These are phyloP conservation scores for Chlorella variabilis DNA, from an alignment of 163 green algal species.

Conservation along the genomic window DNA sequence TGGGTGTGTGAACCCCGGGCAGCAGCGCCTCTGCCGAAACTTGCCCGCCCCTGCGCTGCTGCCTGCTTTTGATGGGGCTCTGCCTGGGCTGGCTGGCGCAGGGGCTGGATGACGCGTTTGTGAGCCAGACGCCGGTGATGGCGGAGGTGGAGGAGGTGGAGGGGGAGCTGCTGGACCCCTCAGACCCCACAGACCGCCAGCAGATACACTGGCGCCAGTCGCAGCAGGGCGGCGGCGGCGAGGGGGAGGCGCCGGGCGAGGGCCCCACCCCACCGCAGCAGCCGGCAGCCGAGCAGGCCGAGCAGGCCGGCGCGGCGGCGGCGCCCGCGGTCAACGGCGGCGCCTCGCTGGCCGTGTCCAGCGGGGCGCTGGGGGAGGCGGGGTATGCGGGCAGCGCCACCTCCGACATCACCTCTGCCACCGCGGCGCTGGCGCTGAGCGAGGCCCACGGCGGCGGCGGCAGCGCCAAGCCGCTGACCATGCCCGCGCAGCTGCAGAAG, in stretches of 20 bases:
- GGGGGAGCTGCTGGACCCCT: conserved; percentile 34
- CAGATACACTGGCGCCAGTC: conserved; percentile 51
- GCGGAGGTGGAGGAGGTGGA: conserved; percentile 6
- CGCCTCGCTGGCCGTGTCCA: neutral
- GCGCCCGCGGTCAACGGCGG: neutral
- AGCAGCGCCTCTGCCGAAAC: too few relatives aligned
- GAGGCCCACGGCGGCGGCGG: neutral
- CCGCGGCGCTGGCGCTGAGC: neutral
- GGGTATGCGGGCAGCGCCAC: neutral
- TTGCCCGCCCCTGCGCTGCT: neutral
- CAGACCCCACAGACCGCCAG: conserved; percentile 46
- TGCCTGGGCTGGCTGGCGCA: too few relatives aligned
- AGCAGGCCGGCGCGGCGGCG: neutral
- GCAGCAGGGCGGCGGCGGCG: neutral
- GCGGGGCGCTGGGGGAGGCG: neutral
- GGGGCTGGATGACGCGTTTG: conserved; percentile 33
- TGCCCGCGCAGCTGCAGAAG: conserved; percentile 52
- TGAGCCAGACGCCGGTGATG: conserved; percentile 3
- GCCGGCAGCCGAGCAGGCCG: neutral
- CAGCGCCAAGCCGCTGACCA: conserved; percentile 16
- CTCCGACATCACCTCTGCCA: neutral
- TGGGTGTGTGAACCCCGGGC: too few relatives aligned
- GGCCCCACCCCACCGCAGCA: neutral
- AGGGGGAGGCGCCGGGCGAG: neutral
- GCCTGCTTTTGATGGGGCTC: too few relatives aligned